Base-by-base conservation (phyloP, 164 flowering plant genomes). In the Aristolochia californica region DNA sequence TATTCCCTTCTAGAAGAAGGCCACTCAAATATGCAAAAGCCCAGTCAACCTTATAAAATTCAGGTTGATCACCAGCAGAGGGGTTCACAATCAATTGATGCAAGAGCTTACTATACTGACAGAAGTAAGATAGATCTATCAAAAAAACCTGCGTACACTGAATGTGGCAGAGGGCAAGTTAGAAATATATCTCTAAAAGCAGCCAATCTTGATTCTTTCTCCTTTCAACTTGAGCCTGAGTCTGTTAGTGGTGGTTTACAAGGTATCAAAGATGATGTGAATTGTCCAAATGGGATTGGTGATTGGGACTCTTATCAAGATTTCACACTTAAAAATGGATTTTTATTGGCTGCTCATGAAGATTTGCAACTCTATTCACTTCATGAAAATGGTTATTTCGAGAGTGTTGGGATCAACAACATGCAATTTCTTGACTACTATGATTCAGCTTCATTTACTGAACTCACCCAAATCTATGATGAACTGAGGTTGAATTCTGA, bases 401-500 rank as follows among this genome's bases (percentile, higher is more conserved):
- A 59, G 60, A 73, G 75, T 65, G 53, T 67, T 50, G 80, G 63
- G 48, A 56, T 66, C n/a, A 75, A 75, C 61, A 65, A 65, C 63
- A 18, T 67, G 53, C 85, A 73, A 13, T 63, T 70, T 45, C 48
- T 65, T 24, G 74, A 72, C 50, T 74, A 30, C 56, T 58, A 27
- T 51, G 75, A 73, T 66, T 73, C 76, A 15, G 70, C 69, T 27
- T 67, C 73, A 52, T 16, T 70, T 26, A 25, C 71, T 51, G 83
- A 70, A 34, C 62, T 68, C 43, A 22, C 56, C 28, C 70, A 73
- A 60, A 38, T 76, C 27, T 69, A 67, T 53, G 87, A 80, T 64
- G 69, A 71, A 15, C 27, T 67, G 58, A 75, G 71, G 70, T 61
- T 70, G 48, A 80, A 73, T 66, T 67, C 51, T 38, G 84, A 77